Percentiles rank a stretch among this genome's conserved stretches.
These are phyloP conservation scores for Dimocarpus longan DNA, from an alignment of 345 rosid species.

Conservation along the genomic window DNA sequence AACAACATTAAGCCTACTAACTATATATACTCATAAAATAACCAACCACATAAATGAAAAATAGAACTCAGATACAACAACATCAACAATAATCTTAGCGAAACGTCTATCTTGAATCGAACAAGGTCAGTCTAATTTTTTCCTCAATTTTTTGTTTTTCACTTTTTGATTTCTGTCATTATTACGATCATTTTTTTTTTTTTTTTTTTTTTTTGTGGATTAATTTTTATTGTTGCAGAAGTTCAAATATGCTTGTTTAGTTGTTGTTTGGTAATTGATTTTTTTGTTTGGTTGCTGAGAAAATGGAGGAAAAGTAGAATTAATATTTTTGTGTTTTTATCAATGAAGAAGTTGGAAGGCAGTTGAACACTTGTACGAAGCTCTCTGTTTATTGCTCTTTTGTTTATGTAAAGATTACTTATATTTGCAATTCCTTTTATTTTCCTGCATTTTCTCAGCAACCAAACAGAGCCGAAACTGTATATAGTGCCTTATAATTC, in stretches of 20 bases:
- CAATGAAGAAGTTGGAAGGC: conserved; percentile 12
- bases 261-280: conserved; percentile 15
- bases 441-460: conserved; percentile 32
- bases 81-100: not conserved
- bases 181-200: not conserved
- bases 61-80: not conserved
- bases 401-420: conserved; percentile 6
- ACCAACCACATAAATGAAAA: conserved; percentile 6
- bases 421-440: not conserved
- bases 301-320: conserved; percentile 31
- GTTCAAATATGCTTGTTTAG: conserved; percentile 15
- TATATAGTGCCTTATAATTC: conserved; percentile 5
- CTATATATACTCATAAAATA: conserved; percentile 13
- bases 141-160: not conserved
- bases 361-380: conserved; percentile 5
- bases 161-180: not conserved
- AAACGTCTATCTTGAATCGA: conserved; percentile 5
- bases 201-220: conserved; percentile 4
- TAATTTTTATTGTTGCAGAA: not conserved
- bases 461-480: conserved; percentile 34
- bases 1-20: conserved; percentile 1
- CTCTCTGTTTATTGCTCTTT: not conserved
- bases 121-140: conserved; percentile 25
- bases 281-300: conserved; percentile 53
- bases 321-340: not conserved